These are phyloP conservation scores for Fusarium multiceps DNA, from an alignment of 2,329 filamentous ascomycete genomes.

Conservation along the genomic window DNA sequence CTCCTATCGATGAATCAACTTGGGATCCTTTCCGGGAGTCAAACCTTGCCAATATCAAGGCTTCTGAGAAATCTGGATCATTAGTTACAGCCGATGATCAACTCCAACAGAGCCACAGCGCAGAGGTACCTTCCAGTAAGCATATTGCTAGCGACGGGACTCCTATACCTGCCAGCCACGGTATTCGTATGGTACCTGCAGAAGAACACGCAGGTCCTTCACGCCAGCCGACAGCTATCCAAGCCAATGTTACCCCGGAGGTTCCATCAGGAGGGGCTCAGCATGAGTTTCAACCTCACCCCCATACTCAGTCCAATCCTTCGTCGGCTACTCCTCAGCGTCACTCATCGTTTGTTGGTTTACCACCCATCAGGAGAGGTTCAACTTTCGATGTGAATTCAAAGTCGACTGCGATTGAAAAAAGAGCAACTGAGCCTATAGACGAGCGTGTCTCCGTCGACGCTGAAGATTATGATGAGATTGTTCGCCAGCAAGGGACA, in stretches of 20 bases:
- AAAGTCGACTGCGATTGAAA: conserved; percentile 48
- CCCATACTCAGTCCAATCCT: conserved; percentile 10
- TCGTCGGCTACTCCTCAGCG: conserved; percentile 51
- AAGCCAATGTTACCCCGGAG: conserved; percentile 2
- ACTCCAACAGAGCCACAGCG: conserved; percentile 2
- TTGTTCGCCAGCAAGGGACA: conserved; percentile 34
- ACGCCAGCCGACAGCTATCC: conserved; percentile 18
- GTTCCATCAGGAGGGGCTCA: neutral
- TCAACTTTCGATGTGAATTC: conserved; percentile 64
- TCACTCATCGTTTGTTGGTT: conserved; percentile 64
- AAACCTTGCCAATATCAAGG: conserved; percentile 22
- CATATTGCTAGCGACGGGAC: conserved; percentile 18
- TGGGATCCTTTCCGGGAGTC: conserved; percentile 42
- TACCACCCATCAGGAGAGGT: conserved; percentile 68
- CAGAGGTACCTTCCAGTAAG: conserved; percentile 17
- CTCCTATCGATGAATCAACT: conserved; percentile 33
- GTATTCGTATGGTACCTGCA: conserved; percentile 43
- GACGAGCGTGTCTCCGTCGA: conserved; percentile 49
- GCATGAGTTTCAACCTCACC: conserved; percentile 21
- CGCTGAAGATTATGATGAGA: conserved; percentile 44
- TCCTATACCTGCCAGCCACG: conserved; percentile 25
- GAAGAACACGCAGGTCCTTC: conserved; percentile 12
- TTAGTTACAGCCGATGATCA: conserved; percentile 10
- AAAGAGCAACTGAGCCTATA: conserved; percentile 51
- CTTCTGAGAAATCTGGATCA: conserved; percentile 22